phyloP scores from a whole-genome alignment of 2,329 filamentous ascomycete species.

The Pseudogymnoascus sp. region DNA sequence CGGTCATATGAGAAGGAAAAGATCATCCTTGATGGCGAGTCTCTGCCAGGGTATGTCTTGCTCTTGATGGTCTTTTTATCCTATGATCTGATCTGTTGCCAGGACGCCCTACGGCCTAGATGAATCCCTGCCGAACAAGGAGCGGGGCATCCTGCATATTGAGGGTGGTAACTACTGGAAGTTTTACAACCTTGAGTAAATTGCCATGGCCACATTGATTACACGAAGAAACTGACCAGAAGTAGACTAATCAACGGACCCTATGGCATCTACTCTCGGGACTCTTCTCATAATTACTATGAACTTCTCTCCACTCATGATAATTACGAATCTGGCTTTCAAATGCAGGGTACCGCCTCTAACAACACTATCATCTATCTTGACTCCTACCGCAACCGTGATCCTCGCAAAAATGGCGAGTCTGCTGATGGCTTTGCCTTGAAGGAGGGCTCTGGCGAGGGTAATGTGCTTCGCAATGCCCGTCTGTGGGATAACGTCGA shows the following conservation, averaged over 20 bases:
- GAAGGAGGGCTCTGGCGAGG: constrained; percentile 39
- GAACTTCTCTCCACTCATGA: constrained; percentile 32
- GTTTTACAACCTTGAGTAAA: constrained; percentile 33
- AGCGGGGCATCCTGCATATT: constrained; percentile 41
- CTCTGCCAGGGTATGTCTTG: constrained; percentile 19
- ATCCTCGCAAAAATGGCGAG: constrained; percentile 44
- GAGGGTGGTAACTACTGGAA: constrained; percentile 39
- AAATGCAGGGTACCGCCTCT: constrained; percentile 28
- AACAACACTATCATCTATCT: constrained; percentile 37
- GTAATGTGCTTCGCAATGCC: constrained; percentile 38
- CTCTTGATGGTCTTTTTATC: neutral
- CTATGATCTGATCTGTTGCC: neutral
- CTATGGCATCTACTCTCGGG: constrained; percentile 32
- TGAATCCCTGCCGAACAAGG: constrained; percentile 32
- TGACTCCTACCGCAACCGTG: constrained; percentile 38
- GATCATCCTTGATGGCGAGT: constrained; percentile 40
- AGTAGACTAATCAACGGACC: constrained; percentile 30
- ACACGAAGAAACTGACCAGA: neutral
- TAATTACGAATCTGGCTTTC: constrained; percentile 35
- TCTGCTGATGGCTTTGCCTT: constrained; percentile 42
- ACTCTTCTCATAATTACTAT: constrained; percentile 31
- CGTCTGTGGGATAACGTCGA: constrained; percentile 45
- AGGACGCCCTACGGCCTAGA: constrained; percentile 36
- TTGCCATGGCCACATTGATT: neutral
- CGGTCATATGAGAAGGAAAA: constrained; percentile 36